phyloP scores from a whole-genome alignment of 768 basidiomycete genomes.

The Lentinula sp. region DNA sequence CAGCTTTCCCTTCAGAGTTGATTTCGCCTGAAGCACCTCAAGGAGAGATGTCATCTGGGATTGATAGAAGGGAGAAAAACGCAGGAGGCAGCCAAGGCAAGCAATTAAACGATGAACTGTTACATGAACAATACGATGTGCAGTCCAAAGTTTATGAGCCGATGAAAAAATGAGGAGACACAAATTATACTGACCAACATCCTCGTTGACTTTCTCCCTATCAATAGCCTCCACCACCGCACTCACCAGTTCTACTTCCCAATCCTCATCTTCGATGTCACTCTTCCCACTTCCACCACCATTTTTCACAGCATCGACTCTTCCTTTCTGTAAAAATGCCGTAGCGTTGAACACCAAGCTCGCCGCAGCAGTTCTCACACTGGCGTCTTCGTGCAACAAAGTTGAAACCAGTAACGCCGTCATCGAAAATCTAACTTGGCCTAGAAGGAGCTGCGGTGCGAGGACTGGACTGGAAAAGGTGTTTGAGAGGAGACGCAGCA shows the following conservation, averaged over 20 bases:
- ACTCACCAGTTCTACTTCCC: slow-evolving; percentile 80
- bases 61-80: slow-evolving; percentile 66
- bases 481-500: slow-evolving; percentile 67
- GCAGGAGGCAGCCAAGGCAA: slow-evolving; percentile 69
- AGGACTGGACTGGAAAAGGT: slow-evolving; percentile 50
- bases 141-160: background rate
- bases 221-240: slow-evolving; percentile 78
- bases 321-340: slow-evolving; percentile 55
- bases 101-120: slow-evolving; percentile 82
- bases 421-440: slow-evolving; percentile 24
- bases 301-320: slow-evolving; percentile 38
- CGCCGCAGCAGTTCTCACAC: slow-evolving; percentile 74
- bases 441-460: slow-evolving; percentile 27
- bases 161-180: background rate
- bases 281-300: slow-evolving; percentile 26
- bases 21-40: slow-evolving; percentile 61
- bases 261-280: slow-evolving; percentile 63
- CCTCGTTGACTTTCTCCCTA: slow-evolving; percentile 68
- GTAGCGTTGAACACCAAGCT: slow-evolving; percentile 77
- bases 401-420: slow-evolving; percentile 58
- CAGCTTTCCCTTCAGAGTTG: slow-evolving; percentile 54
- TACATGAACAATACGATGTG: background rate
- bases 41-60: slow-evolving; percentile 50
- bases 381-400: slow-evolving; percentile 61
- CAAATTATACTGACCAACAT: slow-evolving; percentile 56